These are phyloP conservation scores for Diaporthe humulicola DNA, from an alignment of 2,329 filamentous ascomycete species.

Conservation along the genomic window DNA sequence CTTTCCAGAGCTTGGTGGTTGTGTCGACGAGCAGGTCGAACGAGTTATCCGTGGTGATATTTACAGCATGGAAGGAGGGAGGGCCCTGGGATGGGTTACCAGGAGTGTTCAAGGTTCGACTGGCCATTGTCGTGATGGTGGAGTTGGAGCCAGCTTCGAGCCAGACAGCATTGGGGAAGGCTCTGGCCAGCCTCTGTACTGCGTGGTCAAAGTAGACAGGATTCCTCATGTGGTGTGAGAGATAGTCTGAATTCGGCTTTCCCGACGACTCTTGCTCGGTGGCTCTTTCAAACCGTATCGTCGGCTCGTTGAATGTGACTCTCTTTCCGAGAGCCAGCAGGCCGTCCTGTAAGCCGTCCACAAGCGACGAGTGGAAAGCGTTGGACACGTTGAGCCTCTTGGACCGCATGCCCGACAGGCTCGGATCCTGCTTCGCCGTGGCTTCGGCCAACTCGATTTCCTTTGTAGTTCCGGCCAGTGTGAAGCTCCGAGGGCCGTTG, in stretches of 20 bases:
- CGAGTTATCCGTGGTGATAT: conserved; percentile 42
- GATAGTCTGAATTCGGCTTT: conserved; percentile 47
- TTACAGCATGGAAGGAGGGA: conserved; percentile 43
- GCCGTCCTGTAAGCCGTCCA: conserved; percentile 51
- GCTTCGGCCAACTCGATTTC: conserved; percentile 49
- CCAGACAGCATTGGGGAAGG: conserved; percentile 46
- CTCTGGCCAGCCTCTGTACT: conserved; percentile 34
- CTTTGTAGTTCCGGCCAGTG: conserved; percentile 52
- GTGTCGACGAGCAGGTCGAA: conserved; percentile 44
- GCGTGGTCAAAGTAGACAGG: conserved; percentile 60
- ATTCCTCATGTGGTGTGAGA: conserved; percentile 53
- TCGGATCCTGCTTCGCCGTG: background rate
- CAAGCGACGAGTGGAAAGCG: conserved; percentile 60
- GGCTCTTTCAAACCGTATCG: conserved; percentile 50
- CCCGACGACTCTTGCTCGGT: conserved; percentile 46
- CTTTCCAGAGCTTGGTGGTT: conserved; percentile 54
- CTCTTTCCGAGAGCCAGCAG: conserved; percentile 47
- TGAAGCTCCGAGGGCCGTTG: conserved; percentile 58
- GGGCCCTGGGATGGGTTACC: conserved; percentile 38
- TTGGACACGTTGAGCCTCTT: conserved; percentile 60
- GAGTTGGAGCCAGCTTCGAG: conserved; percentile 59
- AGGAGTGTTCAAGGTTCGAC: conserved; percentile 44
- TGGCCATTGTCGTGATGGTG: conserved; percentile 51
- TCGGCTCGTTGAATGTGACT: conserved; percentile 49
- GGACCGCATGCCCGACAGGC: conserved; percentile 45